Evolutionary conservation across 331 rosid genomes (phyloP).

Genomic region (Malus hybrid): DNA sequence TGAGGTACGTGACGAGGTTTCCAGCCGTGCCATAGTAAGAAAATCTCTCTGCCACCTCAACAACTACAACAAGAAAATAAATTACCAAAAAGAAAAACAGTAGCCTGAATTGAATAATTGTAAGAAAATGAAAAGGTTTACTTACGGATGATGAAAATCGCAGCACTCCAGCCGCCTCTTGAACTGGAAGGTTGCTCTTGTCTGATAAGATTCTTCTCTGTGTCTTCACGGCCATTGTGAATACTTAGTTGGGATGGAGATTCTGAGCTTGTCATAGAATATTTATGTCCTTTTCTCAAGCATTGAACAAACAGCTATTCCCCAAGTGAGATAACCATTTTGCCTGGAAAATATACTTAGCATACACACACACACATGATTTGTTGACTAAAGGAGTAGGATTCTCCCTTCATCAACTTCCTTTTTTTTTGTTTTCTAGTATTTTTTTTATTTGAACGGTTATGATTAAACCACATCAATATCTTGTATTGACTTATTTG

Average conservation of each 20-base stretch:
- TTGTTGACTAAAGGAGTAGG: too few relatives aligned
- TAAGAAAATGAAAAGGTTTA: not conserved
- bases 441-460: too few relatives aligned
- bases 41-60: constrained; percentile 61
- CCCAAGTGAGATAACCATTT: too few relatives aligned
- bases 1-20: constrained; percentile 45
- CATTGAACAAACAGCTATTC: too few relatives aligned
- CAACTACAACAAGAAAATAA: constrained; percentile 22
- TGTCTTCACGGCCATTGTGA: not conserved
- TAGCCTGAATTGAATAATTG: too few relatives aligned
- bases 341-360: too few relatives aligned
- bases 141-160: constrained; percentile 33
- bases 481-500: too few relatives aligned
- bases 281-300: too few relatives aligned
- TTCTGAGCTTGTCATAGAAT: not conserved
- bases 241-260: too few relatives aligned
- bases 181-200: not conserved
- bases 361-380: too few relatives aligned
- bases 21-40: constrained; percentile 41
- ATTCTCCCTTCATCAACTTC: too few relatives aligned
- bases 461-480: rapidly evolving
- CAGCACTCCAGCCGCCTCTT: constrained; percentile 59
- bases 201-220: not conserved
- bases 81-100: not conserved
- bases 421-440: too few relatives aligned